phyloP scores from a whole-genome alignment of 2,329 filamentous ascomycete genomes.

The Colletotrichum sp. region DNA sequence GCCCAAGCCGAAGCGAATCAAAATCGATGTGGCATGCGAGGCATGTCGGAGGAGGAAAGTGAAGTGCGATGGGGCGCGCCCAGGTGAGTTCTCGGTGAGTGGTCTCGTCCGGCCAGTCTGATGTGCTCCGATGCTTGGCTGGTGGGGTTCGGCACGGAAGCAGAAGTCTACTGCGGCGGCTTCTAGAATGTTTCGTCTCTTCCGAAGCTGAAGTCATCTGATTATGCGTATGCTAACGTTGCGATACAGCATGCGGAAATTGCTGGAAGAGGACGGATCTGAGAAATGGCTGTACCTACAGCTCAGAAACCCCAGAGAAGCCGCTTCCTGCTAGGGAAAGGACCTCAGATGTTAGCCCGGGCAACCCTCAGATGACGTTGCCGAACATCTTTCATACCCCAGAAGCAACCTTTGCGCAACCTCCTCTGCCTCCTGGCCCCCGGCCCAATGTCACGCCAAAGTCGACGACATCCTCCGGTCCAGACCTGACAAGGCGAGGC shows the following conservation, averaged over 20 bases:
- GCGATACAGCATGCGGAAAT: conserved; percentile 32
- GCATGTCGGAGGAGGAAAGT: conserved; percentile 45
- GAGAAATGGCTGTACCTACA: conserved; percentile 33
- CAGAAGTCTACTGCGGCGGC: neutral
- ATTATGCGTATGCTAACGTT: neutral
- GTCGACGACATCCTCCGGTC: neutral
- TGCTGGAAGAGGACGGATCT: conserved; percentile 33
- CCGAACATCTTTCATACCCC: neutral
- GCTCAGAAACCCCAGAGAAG: conserved; percentile 12
- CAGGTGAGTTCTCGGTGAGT: conserved; percentile 30
- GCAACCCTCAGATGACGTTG: neutral
- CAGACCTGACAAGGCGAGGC: neutral
- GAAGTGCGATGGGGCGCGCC: conserved; percentile 45
- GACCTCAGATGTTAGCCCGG: neutral
- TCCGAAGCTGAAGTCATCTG: too few species aligned
- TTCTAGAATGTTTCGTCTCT: neutral
- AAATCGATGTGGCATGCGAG: conserved; percentile 48
- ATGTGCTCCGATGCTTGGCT: neutral
- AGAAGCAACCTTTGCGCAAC: neutral
- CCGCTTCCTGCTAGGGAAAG: neutral
- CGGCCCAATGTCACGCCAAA: neutral
- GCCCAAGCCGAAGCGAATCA: conserved; percentile 40
- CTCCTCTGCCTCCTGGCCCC: neutral
- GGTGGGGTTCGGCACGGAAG: neutral
- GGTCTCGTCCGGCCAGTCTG: neutral